These are phyloP conservation scores for Boletus pseudopeckii DNA, from an alignment of 768 basidiomycete genomes.

Conservation along the genomic window DNA sequence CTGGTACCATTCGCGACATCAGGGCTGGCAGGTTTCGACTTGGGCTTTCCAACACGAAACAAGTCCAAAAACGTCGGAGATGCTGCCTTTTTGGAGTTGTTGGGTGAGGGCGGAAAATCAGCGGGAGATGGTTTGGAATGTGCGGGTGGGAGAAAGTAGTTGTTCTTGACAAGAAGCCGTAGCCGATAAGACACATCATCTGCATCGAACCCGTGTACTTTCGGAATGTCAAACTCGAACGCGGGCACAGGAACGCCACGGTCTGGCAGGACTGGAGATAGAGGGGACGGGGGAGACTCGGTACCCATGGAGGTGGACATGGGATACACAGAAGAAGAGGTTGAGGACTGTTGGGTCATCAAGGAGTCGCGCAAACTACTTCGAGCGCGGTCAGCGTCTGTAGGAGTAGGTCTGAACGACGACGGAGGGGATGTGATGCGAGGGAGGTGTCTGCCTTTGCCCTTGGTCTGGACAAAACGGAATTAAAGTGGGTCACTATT, in stretches of 20 bases:
- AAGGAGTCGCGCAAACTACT: slow-evolving; percentile 55
- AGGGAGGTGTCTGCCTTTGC: slow-evolving; percentile 33
- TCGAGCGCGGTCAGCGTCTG: slow-evolving; percentile 38
- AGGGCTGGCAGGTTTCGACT: slow-evolving; percentile 59
- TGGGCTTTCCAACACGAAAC: slow-evolving; percentile 66
- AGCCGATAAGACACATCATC: slow-evolving; percentile 87
- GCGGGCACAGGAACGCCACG: slow-evolving; percentile 44
- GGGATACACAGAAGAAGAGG: slow-evolving; percentile 78
- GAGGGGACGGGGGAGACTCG: slow-evolving; percentile 63
- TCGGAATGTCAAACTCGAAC: slow-evolving; percentile 47
- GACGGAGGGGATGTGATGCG: slow-evolving; percentile 36
- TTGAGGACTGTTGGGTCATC: slow-evolving; percentile 60
- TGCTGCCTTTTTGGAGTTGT: slow-evolving; percentile 42
- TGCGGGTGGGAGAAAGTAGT: slow-evolving; percentile 84
- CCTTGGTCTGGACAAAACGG: slow-evolving; percentile 28
- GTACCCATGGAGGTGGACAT: slow-evolving; percentile 64
- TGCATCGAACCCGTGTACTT: slow-evolving; percentile 50
- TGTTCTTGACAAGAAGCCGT: slow-evolving; percentile 80
- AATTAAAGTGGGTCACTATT: slow-evolving; percentile 17
- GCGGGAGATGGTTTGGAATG: slow-evolving; percentile 76
- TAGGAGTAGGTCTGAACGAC: slow-evolving; percentile 27
- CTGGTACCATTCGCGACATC: slow-evolving; percentile 35
- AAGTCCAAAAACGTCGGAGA: slow-evolving; percentile 60
- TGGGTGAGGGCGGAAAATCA: slow-evolving; percentile 46
- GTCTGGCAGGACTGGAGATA: slow-evolving; percentile 46